Conservation (phyloP, 768 basidiomycete genomes). For the Podaxis sp. region DNA sequence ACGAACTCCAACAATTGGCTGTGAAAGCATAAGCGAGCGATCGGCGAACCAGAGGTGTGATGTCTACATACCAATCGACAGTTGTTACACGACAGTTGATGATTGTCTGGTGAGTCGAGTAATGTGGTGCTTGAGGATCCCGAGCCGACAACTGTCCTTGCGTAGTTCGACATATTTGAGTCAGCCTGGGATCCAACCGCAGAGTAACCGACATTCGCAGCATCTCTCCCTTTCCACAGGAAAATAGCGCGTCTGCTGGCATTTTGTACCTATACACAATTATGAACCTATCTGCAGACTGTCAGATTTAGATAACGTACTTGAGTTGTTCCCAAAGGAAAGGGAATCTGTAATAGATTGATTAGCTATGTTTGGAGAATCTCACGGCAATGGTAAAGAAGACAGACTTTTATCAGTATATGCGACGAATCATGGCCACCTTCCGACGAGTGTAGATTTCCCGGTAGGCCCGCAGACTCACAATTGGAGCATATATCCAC, state of each 20-base stretch:
- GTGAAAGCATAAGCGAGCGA: not conserved
- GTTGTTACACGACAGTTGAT: constrained; percentile 59
- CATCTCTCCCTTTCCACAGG: constrained; percentile 78
- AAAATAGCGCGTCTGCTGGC: constrained; percentile 74
- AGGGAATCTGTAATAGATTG: constrained; percentile 66
- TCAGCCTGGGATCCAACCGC: constrained; percentile 49
- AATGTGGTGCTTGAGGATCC: constrained; percentile 34
- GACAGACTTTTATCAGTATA: constrained; percentile 86
- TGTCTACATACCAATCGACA: constrained; percentile 52
- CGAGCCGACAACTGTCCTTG: constrained; percentile 65
- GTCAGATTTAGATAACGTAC: constrained; percentile 33
- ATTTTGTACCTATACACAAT: constrained; percentile 45
- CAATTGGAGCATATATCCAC: constrained; percentile 88
- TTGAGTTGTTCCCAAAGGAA: constrained; percentile 72
- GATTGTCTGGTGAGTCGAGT: constrained; percentile 42
- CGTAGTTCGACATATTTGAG: constrained; percentile 63
- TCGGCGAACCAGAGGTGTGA: not conserved
- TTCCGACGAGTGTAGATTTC: constrained; percentile 74
- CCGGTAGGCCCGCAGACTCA: constrained; percentile 83
- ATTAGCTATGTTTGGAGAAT: not conserved
- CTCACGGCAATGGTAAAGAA: not conserved
- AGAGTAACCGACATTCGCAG: constrained; percentile 53
- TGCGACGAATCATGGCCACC: constrained; percentile 83
- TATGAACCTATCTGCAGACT: not conserved
- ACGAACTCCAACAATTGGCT: constrained; percentile 76